phyloP scores from a whole-genome alignment of 345 rosid species.

The Lumnitzera littorea region DNA sequence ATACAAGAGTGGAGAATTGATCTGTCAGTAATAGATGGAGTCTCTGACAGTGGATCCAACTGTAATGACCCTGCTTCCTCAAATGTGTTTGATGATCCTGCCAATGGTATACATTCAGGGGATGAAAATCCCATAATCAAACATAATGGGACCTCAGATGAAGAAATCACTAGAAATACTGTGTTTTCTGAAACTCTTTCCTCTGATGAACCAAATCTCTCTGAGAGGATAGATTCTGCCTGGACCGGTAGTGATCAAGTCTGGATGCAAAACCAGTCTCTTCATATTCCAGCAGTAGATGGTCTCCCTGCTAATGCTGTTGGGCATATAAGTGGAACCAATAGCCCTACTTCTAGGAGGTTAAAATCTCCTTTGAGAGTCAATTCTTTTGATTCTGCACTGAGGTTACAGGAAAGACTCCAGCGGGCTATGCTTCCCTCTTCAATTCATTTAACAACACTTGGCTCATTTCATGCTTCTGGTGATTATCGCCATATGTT shows the following conservation, averaged over 20 bases:
- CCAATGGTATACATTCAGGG: conserved; percentile 17
- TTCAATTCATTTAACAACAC: conserved; percentile 46
- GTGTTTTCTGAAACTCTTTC: conserved; percentile 17
- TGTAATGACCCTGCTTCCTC: conserved; percentile 18
- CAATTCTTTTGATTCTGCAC: conserved; percentile 81
- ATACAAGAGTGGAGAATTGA: conserved; percentile 24
- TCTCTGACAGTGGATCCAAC: conserved; percentile 15
- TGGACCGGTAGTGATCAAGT: conserved; percentile 79
- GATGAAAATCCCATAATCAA: conserved; percentile 19
- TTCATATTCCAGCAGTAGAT: conserved; percentile 24
- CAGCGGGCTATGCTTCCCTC: conserved; percentile 53
- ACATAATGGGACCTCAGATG: conserved; percentile 35
- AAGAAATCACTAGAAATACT: conserved; percentile 23
- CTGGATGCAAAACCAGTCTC: conserved; percentile 23
- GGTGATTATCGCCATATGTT: conserved; percentile 76
- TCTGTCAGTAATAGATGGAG: conserved; percentile 16
- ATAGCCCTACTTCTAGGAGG: conserved; percentile 38
- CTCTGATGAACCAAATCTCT: conserved; percentile 51
- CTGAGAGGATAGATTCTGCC: conserved; percentile 95
- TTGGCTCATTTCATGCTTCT: conserved; percentile 81
- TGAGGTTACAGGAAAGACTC: conserved; percentile 58
- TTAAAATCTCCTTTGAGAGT: conserved; percentile 52
- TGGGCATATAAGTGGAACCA: conserved; percentile 17
- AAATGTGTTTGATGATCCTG: conserved; percentile 21
- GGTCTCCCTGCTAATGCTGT: conserved; percentile 21